A percentile compares a stretch with the other conserved stretches of the same genome.
Evolutionary conservation across 2,329 filamentous ascomycete genomes (phyloP).

Genomic region (Nemania sp.): DNA sequence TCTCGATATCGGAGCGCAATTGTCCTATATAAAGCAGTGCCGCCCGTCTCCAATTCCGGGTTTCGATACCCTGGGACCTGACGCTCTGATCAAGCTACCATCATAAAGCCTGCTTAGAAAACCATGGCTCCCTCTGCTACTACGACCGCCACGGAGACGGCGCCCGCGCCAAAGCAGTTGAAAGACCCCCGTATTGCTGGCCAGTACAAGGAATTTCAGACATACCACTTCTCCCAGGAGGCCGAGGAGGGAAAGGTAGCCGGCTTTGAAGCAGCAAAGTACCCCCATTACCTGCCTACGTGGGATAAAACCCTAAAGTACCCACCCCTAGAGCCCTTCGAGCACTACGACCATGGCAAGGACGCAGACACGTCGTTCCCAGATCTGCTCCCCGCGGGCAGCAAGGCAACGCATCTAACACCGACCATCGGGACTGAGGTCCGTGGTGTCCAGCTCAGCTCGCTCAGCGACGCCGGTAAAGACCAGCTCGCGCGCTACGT

Average conservation of each 20-base stretch:
- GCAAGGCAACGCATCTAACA: slow-evolving; percentile 71
- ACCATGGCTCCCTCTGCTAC: slow-evolving; percentile 51
- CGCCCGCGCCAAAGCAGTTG: slow-evolving; percentile 34
- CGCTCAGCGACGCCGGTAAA: slow-evolving; percentile 75
- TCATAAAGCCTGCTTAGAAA: slow-evolving; percentile 15
- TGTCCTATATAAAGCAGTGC: slow-evolving; percentile 17
- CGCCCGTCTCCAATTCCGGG: not conserved
- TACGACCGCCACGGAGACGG: slow-evolving; percentile 47
- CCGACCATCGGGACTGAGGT: slow-evolving; percentile 81
- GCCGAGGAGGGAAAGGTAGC: slow-evolving; percentile 48
- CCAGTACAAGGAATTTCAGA: slow-evolving; percentile 48
- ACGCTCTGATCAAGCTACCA: not conserved
- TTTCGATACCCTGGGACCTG: not conserved
- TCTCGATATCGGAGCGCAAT: slow-evolving; percentile 20
- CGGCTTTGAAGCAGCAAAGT: slow-evolving; percentile 55
- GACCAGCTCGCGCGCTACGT: slow-evolving; percentile 82
- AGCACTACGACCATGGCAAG: slow-evolving; percentile 80
- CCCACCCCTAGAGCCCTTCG: slow-evolving; percentile 74
- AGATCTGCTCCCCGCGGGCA: slow-evolving; percentile 71
- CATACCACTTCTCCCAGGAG: slow-evolving; percentile 46
- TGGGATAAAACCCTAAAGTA: slow-evolving; percentile 75
- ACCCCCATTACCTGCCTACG: slow-evolving; percentile 78
- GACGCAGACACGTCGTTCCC: slow-evolving; percentile 77
- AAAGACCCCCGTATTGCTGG: slow-evolving; percentile 41
- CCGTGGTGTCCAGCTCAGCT: slow-evolving; percentile 76